A percentile compares a stretch with the other conserved stretches of the same genome.
phyloP scores from a whole-genome alignment of 2,329 filamentous ascomycete species.

The Colletotrichum limetticola region DNA sequence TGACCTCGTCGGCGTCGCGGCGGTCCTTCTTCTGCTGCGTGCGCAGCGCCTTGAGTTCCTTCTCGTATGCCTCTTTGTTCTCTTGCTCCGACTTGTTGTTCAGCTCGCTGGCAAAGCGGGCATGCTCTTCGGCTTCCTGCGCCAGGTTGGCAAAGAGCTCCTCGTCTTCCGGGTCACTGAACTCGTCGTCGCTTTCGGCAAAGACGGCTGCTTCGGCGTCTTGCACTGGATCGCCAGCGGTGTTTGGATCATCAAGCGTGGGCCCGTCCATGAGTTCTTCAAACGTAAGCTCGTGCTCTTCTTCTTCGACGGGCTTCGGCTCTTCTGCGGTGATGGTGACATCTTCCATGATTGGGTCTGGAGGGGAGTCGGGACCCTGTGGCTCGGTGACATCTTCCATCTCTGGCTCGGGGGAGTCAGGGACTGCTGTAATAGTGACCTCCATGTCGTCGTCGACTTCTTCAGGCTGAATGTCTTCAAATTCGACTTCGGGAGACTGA shows the following conservation, averaged over 20 bases:
- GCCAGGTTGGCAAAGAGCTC: conserved; percentile 88
- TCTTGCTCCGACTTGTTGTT: conserved; percentile 79
- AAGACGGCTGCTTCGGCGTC: conserved; percentile 53
- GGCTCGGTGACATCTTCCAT: conserved; percentile 47
- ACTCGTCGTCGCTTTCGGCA: conserved; percentile 73
- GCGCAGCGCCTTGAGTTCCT: conserved; percentile 85
- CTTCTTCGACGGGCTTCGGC: conserved; percentile 1
- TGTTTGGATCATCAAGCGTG: conserved; percentile 24
- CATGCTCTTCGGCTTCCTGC: conserved; percentile 92
- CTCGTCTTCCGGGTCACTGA: conserved; percentile 91
- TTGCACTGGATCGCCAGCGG: conserved; percentile 34
- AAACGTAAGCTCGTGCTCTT: conserved; percentile 30
- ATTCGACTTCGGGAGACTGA: conserved; percentile 41
- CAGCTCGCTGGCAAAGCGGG: conserved; percentile 87
- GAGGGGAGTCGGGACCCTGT: conserved; percentile 15
- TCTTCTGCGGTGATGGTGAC: background rate
- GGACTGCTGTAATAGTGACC: conserved; percentile 37
- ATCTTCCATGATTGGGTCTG: conserved; percentile 24
- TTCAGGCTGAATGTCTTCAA: conserved; percentile 49
- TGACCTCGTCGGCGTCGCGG: conserved; percentile 95
- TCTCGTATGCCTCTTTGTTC: conserved; percentile 83
- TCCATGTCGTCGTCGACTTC: conserved; percentile 45
- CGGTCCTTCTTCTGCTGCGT: conserved; percentile 97
- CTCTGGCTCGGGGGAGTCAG: conserved; percentile 46
- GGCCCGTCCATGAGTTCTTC: conserved; percentile 39